These are phyloP conservation scores for Rhynchospora pubera DNA, from an alignment of 176 grass and related monocot genomes.

Conservation along the genomic window DNA sequence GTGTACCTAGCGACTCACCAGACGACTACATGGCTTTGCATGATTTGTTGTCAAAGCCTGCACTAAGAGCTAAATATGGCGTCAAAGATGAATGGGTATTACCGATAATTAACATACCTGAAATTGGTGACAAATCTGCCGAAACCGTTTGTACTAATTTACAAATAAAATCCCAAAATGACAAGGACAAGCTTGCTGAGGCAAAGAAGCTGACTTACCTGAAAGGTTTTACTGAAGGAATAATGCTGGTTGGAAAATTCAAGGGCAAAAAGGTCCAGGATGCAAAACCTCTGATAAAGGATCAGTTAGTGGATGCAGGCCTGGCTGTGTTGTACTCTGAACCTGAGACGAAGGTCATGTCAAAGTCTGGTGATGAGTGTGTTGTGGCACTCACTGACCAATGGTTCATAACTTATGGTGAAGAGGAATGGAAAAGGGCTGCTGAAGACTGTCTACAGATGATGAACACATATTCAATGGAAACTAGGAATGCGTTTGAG, in stretches of 20 bases:
- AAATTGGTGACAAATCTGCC: constrained; percentile 60
- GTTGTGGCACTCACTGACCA: constrained; percentile 74
- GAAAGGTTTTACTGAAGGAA: constrained; percentile 77
- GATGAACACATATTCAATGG: constrained; percentile 61
- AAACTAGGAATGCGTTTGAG: constrained; percentile 55
- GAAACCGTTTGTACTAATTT: constrained; percentile 58
- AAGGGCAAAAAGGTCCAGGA: constrained; percentile 58
- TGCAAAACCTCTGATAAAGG: constrained; percentile 60
- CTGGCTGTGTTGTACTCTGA: constrained; percentile 52
- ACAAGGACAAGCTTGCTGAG: constrained; percentile 72
- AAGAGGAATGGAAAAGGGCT: constrained; percentile 58
- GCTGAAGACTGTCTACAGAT: constrained; percentile 44
- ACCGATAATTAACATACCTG: constrained; percentile 72
- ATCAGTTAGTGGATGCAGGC: constrained; percentile 49
- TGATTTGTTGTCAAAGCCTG: constrained; percentile 50
- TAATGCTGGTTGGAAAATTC: constrained; percentile 63
- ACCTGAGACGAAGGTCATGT: constrained; percentile 74
- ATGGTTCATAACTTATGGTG: constrained; percentile 82
- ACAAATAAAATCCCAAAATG: constrained; percentile 68
- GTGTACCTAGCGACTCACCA: constrained; percentile 68
- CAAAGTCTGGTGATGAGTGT: constrained; percentile 75
- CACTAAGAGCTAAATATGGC: constrained; percentile 48
- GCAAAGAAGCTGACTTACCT: constrained; percentile 64
- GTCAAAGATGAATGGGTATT: constrained; percentile 76
- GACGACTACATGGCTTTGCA: constrained; percentile 65